Evolutionary conservation across 2,329 filamentous ascomycete genomes (phyloP), one percentile per base, ranked within the genome.

Genomic region (Alternaria brassicae): DNA sequence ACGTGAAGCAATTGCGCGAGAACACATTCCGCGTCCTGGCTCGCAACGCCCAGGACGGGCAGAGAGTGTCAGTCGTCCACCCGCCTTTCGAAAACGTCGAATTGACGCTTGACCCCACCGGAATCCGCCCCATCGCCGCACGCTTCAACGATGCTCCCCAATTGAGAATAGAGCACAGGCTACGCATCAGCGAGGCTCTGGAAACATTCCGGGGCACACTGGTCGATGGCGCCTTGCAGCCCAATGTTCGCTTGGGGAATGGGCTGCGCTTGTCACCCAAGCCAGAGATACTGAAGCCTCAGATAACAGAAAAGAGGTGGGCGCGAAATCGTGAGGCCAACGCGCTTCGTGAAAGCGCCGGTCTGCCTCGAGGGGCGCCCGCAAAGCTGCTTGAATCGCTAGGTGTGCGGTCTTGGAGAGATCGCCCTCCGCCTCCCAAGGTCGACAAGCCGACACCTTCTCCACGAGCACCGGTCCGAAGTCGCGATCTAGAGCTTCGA

Each of bases 211-310:
- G 68, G 9, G 68, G 70, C 8, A 67, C 64, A n/a, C 37, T 71
- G 19, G 27, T 68, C 8, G 61, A 66, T 51, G 63, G 65, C 15
- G 30, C 58, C 12, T 44, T 72, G 36, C 68, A 71, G 30, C 65
- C 65, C 6, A 70, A 70, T n/a, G 63, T 67, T 9, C 62, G 63
- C 23, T 49, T 66, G n/a, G 55, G 57, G 8, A 68, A 68, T 40
- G 62, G 63, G 8, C 49, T 70, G 10, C 42, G 27, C 4, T 36
- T 65, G 21, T 56, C 52, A 6, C 32, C 27, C 19, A 58, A 58
- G 4, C 42, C 51, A 6, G 30, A 48, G 7, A 53, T 53, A 19
- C 25, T 48, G 36, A 59, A 52, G 28, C 51, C 51, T 12, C 34
- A 40, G n/a, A 6, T 55, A 10, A 41, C 10, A 2, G 51, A 39